phyloP scores from a whole-genome alignment of 2,329 filamentous ascomycete species.

The Alternaria angustiovoidea region DNA sequence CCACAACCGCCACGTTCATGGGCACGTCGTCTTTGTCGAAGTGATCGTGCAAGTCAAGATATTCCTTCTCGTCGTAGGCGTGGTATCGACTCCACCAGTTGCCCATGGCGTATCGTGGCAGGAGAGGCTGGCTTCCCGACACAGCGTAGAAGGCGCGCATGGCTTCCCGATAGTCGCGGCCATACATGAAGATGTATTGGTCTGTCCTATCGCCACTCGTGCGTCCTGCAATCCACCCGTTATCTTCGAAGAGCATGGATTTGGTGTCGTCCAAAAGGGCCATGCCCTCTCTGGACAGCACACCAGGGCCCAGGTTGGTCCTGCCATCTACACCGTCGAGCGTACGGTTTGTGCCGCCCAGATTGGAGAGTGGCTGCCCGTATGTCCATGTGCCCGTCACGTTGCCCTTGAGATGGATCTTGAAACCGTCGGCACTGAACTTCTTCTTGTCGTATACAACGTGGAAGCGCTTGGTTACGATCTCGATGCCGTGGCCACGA shows the following conservation, averaged over 20 bases:
- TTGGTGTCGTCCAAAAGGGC: conserved; percentile 63
- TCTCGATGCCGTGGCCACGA: conserved; percentile 59
- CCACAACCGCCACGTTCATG: conserved; percentile 66
- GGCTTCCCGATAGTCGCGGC: conserved; percentile 63
- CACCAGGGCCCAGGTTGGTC: conserved; percentile 59
- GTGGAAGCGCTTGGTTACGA: conserved; percentile 64
- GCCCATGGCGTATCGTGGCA: conserved; percentile 67
- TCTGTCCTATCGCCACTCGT: conserved; percentile 60
- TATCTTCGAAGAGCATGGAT: conserved; percentile 64
- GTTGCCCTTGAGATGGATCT: conserved; percentile 55
- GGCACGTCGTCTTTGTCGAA: conserved; percentile 63
- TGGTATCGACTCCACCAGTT: conserved; percentile 74
- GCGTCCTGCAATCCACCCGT: conserved; percentile 62
- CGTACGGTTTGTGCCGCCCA: conserved; percentile 62
- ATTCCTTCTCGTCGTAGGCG: conserved; percentile 64
- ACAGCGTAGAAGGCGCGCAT: conserved; percentile 64
- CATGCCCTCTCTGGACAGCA: conserved; percentile 62
- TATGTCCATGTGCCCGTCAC: conserved; percentile 62
- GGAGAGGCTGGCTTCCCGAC: conserved; percentile 63
- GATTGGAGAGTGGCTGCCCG: conserved; percentile 53
- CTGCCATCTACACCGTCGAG: conserved; percentile 64
- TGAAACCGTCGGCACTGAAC: conserved; percentile 63
- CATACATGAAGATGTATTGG: conserved; percentile 68
- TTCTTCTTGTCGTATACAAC: conserved; percentile 66
- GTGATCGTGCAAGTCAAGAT: conserved; percentile 65